Base-by-base conservation (phyloP, 306 rosid genomes). In the Prunus salicina region DNA sequence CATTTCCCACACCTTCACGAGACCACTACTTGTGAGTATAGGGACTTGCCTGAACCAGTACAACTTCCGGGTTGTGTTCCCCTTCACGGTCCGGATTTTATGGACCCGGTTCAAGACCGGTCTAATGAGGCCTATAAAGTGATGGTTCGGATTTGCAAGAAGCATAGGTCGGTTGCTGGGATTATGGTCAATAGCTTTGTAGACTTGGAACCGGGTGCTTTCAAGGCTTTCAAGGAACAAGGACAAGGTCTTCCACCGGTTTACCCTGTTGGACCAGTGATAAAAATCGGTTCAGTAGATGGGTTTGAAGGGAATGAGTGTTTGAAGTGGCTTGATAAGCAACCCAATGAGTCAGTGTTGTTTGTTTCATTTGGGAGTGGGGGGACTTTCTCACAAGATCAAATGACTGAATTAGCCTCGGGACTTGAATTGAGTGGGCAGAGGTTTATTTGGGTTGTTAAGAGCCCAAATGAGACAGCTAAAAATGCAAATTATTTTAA, bases 41-140 rank as follows among this genome's bases (percentile, higher is more conserved):
- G 46, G 58, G 66, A 79, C 7, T 7, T 79, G 52, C 71, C 78
- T 0, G 81, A 79, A 34, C 81, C 49, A 16, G 34, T 83, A 5
- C 55, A 16, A n/a, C 15, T 79, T 28, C 81, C 81, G 1, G 83
- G 86, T 0, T 83, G 78, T n/a, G 73, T 71, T 0, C 86, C 76
- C 0, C 6, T 83, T 0, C 75, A 71, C 20, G 86, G 83, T 24
- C 52, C 10, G 8, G 75, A 83, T 47, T 64, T 83, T 8, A 0
- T 12, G 0, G 83, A 64, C 1, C 52, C 80, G 50, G 0, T 49
- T 53, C 81, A 79, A 18, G 83, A 79, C 46, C 19, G 83, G 20
- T 18, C 57, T 9, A 49, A 63, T 27, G 52, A 27, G 2, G 55
- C 46, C 9, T 79, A 79, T 25, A 32, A 56, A 14, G 14, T 16